Evolutionary conservation across 1,284 basidiomycete species (phyloP), one percentile per base, ranked within the genome.

Genomic region (Agaricales sp.): DNA sequence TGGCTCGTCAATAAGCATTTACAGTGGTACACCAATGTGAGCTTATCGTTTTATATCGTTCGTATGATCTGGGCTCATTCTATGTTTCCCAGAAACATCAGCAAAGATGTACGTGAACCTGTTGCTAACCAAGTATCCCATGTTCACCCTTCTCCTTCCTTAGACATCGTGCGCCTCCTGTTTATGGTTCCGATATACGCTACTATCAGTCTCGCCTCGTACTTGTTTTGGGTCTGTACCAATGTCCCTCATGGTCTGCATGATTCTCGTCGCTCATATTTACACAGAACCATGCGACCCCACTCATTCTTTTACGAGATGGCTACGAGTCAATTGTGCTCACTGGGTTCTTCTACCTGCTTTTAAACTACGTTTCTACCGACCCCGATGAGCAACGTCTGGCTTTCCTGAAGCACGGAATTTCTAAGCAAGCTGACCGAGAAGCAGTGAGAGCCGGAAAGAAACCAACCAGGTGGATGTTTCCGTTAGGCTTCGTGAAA

Each of bases 131-230:
- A 24, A 24, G 18, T 3, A n/a, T n/a, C 6, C 14, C 26, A 14
- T 6, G 26, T 14, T 30, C 26, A 30, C 26, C 26, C 14, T 30
- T 6, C n/a, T n/a, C 20, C 14, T 18, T 18, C 12, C 43, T 3
- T 52, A 84, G 81, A 82, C 58, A 82, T 83, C 52, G 71, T 87
- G 25, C 78, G 87, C 1, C 69, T 90, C 14, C 70, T 91, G 20
- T 78, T 90, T 63, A 82, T 91, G 81, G 83, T 87, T 2, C 85
- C 87, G 2, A 71, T 88, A 35, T 89, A 89, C 59, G 79, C 82
- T 13, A 61, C 75, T 26, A 77, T 85, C 62, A 80, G 78, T 56
- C 74, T 81, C 50, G 71, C 77, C 1, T 82, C 82, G 2, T 89
- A 82, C 63, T 64, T 87, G 26, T 87, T 81, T 65, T 87, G 80